Percentiles rank a stretch among this genome's conserved stretches.
phyloP scores from a whole-genome alignment of 1,284 basidiomycete genomes.

The Sphaerobolus stellatus region DNA sequence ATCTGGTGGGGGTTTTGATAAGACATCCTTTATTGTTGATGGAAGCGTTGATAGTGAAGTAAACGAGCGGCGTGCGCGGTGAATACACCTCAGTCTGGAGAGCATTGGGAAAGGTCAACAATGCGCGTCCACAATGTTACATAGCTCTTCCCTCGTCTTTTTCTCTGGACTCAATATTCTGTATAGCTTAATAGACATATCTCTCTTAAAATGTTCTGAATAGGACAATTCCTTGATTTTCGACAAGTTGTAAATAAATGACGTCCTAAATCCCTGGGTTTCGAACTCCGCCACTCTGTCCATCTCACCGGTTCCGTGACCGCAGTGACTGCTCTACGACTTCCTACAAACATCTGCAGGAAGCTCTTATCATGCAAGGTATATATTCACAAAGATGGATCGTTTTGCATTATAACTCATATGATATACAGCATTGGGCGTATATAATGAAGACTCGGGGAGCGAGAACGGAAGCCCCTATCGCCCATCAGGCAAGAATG shows the following conservation, averaged over 20 bases:
- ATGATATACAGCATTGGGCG: conserved; percentile 4
- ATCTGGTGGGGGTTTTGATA: conserved; percentile 5
- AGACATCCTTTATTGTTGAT: conserved; percentile 17
- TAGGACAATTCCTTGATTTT: no score
- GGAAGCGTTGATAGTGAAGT: conserved; percentile 8
- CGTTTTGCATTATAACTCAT: not conserved
- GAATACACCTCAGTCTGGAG: not conserved
- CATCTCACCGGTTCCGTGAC: not conserved
- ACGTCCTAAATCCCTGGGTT: no score
- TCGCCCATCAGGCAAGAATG: not conserved
- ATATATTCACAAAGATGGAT: not conserved
- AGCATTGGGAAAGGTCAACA: no score
- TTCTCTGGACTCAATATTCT: no score
- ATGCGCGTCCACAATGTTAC: no score
- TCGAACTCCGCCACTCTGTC: not conserved
- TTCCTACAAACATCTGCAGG: not conserved
- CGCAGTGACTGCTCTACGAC: not conserved
- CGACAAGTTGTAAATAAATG: no score
- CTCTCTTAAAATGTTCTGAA: no score
- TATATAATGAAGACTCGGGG: conserved; percentile 12
- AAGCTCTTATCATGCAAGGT: conserved; percentile 7
- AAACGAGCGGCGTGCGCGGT: not conserved
- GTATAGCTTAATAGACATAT: no score
- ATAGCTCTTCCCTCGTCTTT: no score
- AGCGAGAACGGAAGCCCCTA: conserved; percentile 1